Evolutionary conservation across 2,329 filamentous ascomycete species (phyloP), one percentile per base, ranked within the genome.

Genomic region (Alternaria longipes): DNA sequence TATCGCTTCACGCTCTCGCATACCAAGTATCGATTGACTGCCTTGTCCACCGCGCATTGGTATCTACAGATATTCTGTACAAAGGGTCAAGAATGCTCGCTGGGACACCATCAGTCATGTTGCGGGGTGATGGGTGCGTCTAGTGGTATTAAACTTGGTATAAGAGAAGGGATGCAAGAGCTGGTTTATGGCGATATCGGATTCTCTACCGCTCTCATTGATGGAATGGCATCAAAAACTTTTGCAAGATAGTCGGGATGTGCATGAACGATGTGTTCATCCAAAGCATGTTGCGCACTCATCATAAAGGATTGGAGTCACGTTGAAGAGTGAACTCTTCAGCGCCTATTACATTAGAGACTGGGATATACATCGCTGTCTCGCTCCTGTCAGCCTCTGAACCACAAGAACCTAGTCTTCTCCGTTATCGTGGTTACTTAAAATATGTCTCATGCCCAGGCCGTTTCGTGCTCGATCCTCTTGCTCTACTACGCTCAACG

Each of bases 401-500:
- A 36, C 16, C 3, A 40, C 24, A 32, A 24, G 5, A 12, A 16
- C 20, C 32, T 50, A 34, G n/a, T 18, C 50, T 38, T 18, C 30
- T 26, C 52, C 40, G 12, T 57, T 45, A 16, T 42, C 41, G 24
- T 56, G 32, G 11, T 46, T 46, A 36, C 26, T 24, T 28, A 24
- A 53, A 51, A 47, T 40, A 38, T 60, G 78, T 40, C 67, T 71
- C 67, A 82, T 76, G 1, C 84, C 83, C 45, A 86, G 59, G 1
- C 84, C 84, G 64, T 88, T 85, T 53, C 88, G 80, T 7, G 91
- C 64, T 61, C 75, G 81, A 67, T 90, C 86, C 79, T 96, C 92
- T 16, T 85, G 81, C 65, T 86, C 81, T 0, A 94, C 89, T 26
- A 95, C 82, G 14, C 81, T 82, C 76, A 86, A 83, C 0, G 92